Evolutionary conservation across 129 eudicot genomes (phyloP).

Genomic region (Dittrichia graveolens): DNA sequence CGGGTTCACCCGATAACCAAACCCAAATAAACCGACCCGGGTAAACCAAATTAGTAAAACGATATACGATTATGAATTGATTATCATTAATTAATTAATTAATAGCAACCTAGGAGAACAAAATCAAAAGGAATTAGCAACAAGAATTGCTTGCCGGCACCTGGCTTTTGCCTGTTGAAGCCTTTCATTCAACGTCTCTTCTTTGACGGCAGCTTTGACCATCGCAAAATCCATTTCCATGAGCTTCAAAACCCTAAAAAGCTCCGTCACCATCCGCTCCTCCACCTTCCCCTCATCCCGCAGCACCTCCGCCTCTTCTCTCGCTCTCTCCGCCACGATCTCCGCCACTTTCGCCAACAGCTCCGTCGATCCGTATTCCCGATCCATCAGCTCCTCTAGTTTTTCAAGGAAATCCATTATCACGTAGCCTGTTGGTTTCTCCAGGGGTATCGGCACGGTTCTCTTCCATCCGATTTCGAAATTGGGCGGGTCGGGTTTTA

Average conservation of each 20-base stretch:
- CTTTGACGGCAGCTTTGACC: slow-evolving; percentile 90
- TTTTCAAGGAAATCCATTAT: slow-evolving; percentile 88
- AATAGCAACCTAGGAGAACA: too few species aligned
- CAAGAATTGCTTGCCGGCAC: slow-evolving; percentile 91
- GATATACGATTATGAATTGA: too few species aligned
- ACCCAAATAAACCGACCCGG: too few species aligned
- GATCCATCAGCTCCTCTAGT: slow-evolving; percentile 62
- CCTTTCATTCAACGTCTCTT: slow-evolving; percentile 80
- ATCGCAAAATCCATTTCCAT: slow-evolving; percentile 95
- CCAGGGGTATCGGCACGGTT: slow-evolving; percentile 58
- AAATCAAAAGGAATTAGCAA: slow-evolving; percentile 75
- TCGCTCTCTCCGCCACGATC: slow-evolving; percentile 82
- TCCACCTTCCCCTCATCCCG: slow-evolving; percentile 90
- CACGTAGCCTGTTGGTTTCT: slow-evolving; percentile 76
- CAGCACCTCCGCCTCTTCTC: slow-evolving; percentile 82
- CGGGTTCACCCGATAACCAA: too few species aligned
- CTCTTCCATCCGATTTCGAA: slow-evolving; percentile 91
- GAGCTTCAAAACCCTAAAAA: slow-evolving; percentile 78
- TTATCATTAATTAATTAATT: too few species aligned
- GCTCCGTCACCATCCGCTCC: slow-evolving; percentile 85
- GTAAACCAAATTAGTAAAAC: too few species aligned
- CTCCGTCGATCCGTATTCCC: slow-evolving; percentile 69
- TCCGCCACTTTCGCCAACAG: slow-evolving; percentile 79
- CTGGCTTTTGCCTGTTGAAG: slow-evolving; percentile 74
- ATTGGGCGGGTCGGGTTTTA: slow-evolving; percentile 68